A percentile compares a stretch with the other conserved stretches of the same genome.
Evolutionary conservation across 495 filamentous ascomycete genomes (phyloP).

Genomic region (Podospora conica): DNA sequence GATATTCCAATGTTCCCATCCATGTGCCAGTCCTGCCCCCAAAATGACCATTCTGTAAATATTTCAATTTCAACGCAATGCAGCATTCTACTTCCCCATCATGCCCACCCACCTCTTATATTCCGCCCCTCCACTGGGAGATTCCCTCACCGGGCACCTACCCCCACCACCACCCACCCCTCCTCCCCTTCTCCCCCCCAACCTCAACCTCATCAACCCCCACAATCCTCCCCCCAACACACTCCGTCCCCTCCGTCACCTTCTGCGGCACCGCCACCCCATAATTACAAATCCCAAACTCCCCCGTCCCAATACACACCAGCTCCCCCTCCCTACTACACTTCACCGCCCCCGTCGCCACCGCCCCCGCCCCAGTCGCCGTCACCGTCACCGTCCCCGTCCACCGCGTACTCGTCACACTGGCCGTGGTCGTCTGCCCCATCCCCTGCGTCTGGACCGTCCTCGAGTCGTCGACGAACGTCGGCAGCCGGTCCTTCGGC

Average conservation of each 20-base stretch:
- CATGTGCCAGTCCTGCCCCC: too few relatives aligned
- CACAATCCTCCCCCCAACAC: conserved; percentile 1
- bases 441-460: background rate
- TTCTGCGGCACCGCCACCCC: background rate
- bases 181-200: background rate
- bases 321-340: background rate
- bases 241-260: background rate
- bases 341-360: background rate
- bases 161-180: background rate
- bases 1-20: too few relatives aligned
- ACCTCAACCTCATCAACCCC: background rate
- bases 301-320: background rate
- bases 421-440: background rate
- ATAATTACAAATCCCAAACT: background rate
- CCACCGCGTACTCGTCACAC: too few relatives aligned
- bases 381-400: background rate
- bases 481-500: background rate
- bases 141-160: background rate
- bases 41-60: too few relatives aligned
- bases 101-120: too few relatives aligned
- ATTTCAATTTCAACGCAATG: too few relatives aligned
- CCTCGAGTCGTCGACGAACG: background rate
- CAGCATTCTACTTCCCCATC: too few relatives aligned
- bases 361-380: background rate
- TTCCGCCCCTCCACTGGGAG: too few relatives aligned